Conservation (phyloP, 176 grass and related monocot genomes). For the Puccinellia tenuiflora region DNA sequence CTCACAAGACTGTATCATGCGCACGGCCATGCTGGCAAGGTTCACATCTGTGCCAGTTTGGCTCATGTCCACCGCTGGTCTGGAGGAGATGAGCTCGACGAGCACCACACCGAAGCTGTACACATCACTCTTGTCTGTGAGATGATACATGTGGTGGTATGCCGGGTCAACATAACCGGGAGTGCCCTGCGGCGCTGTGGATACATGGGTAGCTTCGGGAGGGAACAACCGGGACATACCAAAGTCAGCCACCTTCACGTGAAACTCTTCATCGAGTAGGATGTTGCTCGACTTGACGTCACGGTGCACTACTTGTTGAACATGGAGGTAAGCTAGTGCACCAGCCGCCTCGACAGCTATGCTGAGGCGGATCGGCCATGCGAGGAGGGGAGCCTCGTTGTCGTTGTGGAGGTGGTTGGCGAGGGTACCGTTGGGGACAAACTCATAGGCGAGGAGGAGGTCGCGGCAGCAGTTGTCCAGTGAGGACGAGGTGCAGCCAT, state of each 20-base stretch:
- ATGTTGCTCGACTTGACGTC: constrained; percentile 70
- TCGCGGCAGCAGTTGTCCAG: constrained; percentile 6
- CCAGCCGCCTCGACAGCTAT: constrained; percentile 52
- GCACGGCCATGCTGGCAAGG: constrained; percentile 41
- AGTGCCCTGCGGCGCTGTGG: constrained; percentile 62
- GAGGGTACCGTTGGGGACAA: constrained; percentile 58
- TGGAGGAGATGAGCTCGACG: constrained; percentile 51
- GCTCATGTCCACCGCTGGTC: constrained; percentile 39
- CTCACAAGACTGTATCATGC: constrained; percentile 39
- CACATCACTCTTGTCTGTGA: constrained; percentile 72
- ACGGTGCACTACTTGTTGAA: constrained; percentile 41
- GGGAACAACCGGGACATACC: constrained; percentile 54
- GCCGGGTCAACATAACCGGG: constrained; percentile 53
- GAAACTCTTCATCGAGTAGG: constrained; percentile 42
- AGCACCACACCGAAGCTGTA: constrained; percentile 73
- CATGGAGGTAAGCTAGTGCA: constrained; percentile 50
- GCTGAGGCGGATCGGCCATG: constrained; percentile 17
- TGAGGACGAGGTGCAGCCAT: constrained; percentile 42
- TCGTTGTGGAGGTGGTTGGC: constrained; percentile 46
- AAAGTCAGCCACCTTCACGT: constrained; percentile 68
- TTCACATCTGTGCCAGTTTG: constrained; percentile 20
- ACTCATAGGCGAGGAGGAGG: constrained; percentile 71
- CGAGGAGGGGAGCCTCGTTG: neutral
- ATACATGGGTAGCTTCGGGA: constrained; percentile 39
- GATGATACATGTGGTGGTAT: constrained; percentile 56